Conservation (phyloP, 1,284 basidiomycete genomes). For the Fomitopsis betulina region DNA sequence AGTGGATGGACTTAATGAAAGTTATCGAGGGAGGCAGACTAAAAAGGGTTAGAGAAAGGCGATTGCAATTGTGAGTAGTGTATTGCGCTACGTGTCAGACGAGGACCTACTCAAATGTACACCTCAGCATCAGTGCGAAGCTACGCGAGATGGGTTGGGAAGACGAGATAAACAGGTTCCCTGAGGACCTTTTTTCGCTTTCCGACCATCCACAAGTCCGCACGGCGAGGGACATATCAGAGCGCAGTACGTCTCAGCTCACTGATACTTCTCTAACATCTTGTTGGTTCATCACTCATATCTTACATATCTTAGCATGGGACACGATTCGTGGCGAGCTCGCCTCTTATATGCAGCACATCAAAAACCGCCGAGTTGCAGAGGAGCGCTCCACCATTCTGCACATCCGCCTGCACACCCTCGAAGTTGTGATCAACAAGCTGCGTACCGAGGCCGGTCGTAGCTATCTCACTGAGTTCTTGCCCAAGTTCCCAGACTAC, state of each 20-base stretch:
- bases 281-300: neutral
- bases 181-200: neutral
- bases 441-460: neutral
- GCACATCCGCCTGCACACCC: neutral
- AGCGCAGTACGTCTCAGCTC: neutral
- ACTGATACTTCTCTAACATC: neutral
- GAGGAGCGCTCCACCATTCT: neutral
- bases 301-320: slow-evolving; percentile 1
- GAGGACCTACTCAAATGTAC: neutral
- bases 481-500: slow-evolving; percentile 3
- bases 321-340: neutral
- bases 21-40: neutral
- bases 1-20: neutral
- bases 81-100: neutral
- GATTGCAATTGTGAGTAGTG: neutral
- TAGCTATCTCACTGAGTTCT: neutral
- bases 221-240: neutral
- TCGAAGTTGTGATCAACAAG: neutral
- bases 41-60: neutral
- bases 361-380: neutral
- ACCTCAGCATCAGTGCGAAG: neutral
- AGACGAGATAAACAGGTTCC: neutral
- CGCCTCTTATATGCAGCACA: neutral
- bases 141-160: slow-evolving; percentile 3
- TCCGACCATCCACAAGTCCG: neutral